Conservation (phyloP, 768 basidiomycete species). For the Lactarius pseudohatsudake region DNA sequence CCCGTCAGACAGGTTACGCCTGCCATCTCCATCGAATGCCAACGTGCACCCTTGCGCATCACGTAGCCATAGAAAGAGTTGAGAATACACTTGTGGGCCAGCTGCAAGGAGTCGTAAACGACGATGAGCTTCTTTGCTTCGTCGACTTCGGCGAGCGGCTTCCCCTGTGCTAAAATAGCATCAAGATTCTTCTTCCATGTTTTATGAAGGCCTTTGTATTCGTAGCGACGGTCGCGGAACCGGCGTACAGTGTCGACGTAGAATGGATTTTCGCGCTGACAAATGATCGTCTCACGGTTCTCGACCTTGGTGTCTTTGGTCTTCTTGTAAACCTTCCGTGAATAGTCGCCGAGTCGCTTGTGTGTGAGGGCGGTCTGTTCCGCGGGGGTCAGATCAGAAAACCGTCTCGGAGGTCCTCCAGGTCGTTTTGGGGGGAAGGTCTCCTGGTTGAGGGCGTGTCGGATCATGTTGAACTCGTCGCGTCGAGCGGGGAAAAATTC, state of each 20-base stretch:
- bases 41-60: conserved; percentile 98
- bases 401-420: conserved; percentile 72
- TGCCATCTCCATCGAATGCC: conserved; percentile 99
- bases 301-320: conserved; percentile 97
- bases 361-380: conserved; percentile 93
- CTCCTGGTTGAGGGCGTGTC: conserved; percentile 94
- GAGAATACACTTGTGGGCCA: conserved; percentile 99
- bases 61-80: conserved; percentile 99
- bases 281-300: conserved; percentile 91
- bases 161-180: conserved; percentile 59
- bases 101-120: conserved; percentile 95
- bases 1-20: conserved; percentile 98
- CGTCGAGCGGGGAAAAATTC: conserved; percentile 97
- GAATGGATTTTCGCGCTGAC: conserved; percentile 97
- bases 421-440: conserved; percentile 80
- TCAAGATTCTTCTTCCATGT: conserved; percentile 99
- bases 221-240: conserved; percentile 96
- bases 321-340: conserved; percentile 97
- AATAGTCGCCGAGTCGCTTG: conserved; percentile 97
- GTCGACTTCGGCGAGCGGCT: conserved; percentile 81
- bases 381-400: conserved; percentile 73
- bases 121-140: conserved; percentile 99
- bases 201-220: conserved; percentile 98
- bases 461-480: conserved; percentile 99
- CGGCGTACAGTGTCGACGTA: conserved; percentile 97